Conservation (phyloP, 164 flowering plant species). For the Pachysandra terminalis region DNA sequence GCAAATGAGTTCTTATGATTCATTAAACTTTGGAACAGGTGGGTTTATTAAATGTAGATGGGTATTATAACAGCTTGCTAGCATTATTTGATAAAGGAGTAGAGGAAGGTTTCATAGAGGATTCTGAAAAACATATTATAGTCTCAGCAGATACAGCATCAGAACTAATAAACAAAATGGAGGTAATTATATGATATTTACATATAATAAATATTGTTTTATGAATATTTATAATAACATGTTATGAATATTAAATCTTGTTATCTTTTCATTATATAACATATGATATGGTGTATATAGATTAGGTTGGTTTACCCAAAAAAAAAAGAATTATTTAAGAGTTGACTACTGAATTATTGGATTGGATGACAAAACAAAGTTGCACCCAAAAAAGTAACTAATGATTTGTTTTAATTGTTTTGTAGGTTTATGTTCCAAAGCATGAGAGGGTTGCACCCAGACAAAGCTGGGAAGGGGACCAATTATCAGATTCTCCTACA, state of each 20-base stretch:
- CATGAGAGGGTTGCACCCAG: conserved; percentile 53
- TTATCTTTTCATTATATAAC: not conserved
- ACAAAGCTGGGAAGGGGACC: conserved; percentile 56
- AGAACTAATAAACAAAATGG: conserved; percentile 54
- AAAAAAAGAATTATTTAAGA: not conserved
- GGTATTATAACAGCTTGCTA: conserved; percentile 57
- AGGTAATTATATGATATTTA: too few relatives aligned
- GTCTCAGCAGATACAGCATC: conserved; percentile 45
- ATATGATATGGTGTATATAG: too few relatives aligned
- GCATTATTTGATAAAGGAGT: conserved; percentile 68
- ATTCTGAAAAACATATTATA: conserved; percentile 47
- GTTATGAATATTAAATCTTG: too few relatives aligned
- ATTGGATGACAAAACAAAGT: conserved; percentile 9
- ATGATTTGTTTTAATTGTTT: conserved; percentile 11
- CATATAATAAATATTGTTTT: too few relatives aligned
- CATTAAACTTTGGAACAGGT: conserved; percentile 32
- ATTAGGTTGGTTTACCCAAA: too few relatives aligned
- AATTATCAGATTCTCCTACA: conserved; percentile 32
- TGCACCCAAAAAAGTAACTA: conserved; percentile 9
- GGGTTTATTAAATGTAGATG: conserved; percentile 65
- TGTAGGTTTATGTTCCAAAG: conserved; percentile 50
- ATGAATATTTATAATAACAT: too few relatives aligned
- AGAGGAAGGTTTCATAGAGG: conserved; percentile 66
- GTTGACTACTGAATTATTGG: conserved; percentile 20
- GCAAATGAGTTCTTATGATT: too few relatives aligned